Percentiles rank a stretch among this genome's conserved stretches.
Evolutionary conservation across 2,329 filamentous ascomycete genomes (phyloP).

Genomic region (Alternaria arbusti): DNA sequence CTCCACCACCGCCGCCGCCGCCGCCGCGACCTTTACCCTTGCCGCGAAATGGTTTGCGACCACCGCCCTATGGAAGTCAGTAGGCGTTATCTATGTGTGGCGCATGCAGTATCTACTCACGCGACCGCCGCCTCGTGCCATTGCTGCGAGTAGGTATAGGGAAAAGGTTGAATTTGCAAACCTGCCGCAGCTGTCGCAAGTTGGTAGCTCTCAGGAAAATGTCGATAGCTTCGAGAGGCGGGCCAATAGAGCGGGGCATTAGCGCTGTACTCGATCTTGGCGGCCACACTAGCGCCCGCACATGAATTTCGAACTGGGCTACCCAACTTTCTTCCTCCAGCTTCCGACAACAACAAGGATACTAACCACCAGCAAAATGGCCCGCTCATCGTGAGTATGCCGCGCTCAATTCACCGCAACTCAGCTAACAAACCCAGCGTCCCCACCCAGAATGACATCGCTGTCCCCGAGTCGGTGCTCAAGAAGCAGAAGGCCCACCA

Average conservation of each 20-base stretch:
- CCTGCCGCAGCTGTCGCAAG: slow-evolving; percentile 27
- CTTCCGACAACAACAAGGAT: slow-evolving; percentile 37
- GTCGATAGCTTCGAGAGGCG: slow-evolving; percentile 25
- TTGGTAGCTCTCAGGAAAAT: slow-evolving; percentile 34
- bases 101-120: slow-evolving; percentile 22
- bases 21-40: slow-evolving; percentile 37
- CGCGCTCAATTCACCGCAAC: not conserved
- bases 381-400: slow-evolving; percentile 43
- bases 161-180: slow-evolving; percentile 6
- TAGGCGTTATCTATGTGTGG: not conserved
- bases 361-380: slow-evolving; percentile 49
- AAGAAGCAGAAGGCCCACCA: slow-evolving; percentile 99
- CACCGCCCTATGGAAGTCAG: slow-evolving; percentile 34
- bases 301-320: slow-evolving; percentile 28
- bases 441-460: slow-evolving; percentile 91
- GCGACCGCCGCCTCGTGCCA: slow-evolving; percentile 37
- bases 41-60: slow-evolving; percentile 39
- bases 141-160: slow-evolving; percentile 21
- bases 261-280: slow-evolving; percentile 25
- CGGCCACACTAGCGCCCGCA: slow-evolving; percentile 32
- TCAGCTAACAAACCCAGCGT: slow-evolving; percentile 61
- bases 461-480: slow-evolving; percentile 98
- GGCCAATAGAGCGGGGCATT: slow-evolving; percentile 15
- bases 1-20: slow-evolving; percentile 38
- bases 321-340: slow-evolving; percentile 27